phyloP scores from a whole-genome alignment of 805 yeast species.

The Zygotorulaspora chibaensis region DNA sequence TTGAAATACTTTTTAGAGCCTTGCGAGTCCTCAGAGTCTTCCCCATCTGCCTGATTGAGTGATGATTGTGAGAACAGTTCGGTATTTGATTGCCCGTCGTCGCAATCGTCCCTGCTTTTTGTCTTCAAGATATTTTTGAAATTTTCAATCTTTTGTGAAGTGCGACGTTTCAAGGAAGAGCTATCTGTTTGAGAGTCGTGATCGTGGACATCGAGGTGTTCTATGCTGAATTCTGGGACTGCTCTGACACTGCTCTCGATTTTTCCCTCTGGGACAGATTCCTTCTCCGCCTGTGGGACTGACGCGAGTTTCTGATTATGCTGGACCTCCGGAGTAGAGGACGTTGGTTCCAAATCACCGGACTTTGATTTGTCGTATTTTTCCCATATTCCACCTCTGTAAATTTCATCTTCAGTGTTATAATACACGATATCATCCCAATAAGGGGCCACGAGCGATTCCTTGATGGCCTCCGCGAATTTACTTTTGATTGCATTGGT shows the following conservation, averaged over 20 bases:
- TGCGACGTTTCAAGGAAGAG: slow-evolving; percentile 15
- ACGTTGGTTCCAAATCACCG: slow-evolving; percentile 4
- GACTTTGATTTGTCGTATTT: slow-evolving; percentile 4
- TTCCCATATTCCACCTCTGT: slow-evolving; percentile 92
- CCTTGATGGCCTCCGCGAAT: slow-evolving; percentile 72
- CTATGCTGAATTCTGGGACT: neutral
- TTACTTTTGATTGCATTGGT: slow-evolving; percentile 76
- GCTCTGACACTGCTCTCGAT: neutral
- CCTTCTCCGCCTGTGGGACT: neutral
- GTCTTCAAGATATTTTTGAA: slow-evolving; percentile 17
- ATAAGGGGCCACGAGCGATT: slow-evolving; percentile 75
- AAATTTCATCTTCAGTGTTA: slow-evolving; percentile 61
- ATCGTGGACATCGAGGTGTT: neutral
- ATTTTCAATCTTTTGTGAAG: slow-evolving; percentile 19
- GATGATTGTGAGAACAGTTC: slow-evolving; percentile 28
- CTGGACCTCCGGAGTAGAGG: slow-evolving; percentile 4
- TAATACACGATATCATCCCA: slow-evolving; percentile 84
- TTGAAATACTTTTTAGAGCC: slow-evolving; percentile 39
- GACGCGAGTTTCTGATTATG: neutral
- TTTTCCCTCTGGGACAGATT: neutral
- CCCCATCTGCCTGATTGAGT: slow-evolving; percentile 10
- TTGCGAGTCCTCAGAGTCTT: slow-evolving; percentile 23
- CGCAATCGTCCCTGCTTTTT: slow-evolving; percentile 30
- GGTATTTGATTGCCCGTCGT: slow-evolving; percentile 14
- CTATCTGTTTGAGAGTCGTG: slow-evolving; percentile 5